Evolutionary conservation across 768 basidiomycete species (phyloP), one percentile per base, ranked within the genome.

Genomic region (Phaeolepiota aurea): DNA sequence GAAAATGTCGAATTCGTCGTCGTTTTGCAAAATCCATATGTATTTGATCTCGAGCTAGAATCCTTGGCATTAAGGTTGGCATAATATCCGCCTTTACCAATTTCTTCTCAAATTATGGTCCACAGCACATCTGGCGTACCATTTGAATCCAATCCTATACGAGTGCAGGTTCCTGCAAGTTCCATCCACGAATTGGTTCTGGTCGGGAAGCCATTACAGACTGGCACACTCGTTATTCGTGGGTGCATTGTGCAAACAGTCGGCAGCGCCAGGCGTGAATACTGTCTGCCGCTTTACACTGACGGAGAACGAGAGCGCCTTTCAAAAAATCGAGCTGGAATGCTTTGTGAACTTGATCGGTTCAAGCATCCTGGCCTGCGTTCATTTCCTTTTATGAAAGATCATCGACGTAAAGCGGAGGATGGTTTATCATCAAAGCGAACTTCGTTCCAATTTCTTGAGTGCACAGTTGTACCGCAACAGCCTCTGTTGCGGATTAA

Each of bases 11-110:
- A 98, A 50, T 74, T 97, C 49, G 71, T 80, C 5, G 66, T 98
- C 33, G 82, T 83, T 15, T 61, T 99, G n/a, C 77, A 79, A 42
- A 99, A 99, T 58, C 89, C 91, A 1, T 94, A 83, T 58, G 76
- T 88, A 3, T 94, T 98, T 58, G 89, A 93, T 45, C 68, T 99
- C 10, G 91, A 97, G 46, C 61, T 98, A 13, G 80, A 88, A 43
- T 80, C 78, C 49, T 56, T 98, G 25, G 76, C 77, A 3, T 63
- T 97, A 12, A 89, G 91, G 93, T 91, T 46, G 23, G 21, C 21
- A 9, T 10, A 10, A 9, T 35, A 18, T 9, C 34, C 16, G 16
- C 9, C 10, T 9, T 10, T 35, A 31, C 16, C 10, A 35, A 9
- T 9, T 35, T 11, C 18, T 10, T 9, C 10, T 18, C 11, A 48